Evolutionary conservation across 768 basidiomycete genomes (phyloP), one percentile per base, ranked within the genome.

Genomic region (Amanita inopinata): DNA sequence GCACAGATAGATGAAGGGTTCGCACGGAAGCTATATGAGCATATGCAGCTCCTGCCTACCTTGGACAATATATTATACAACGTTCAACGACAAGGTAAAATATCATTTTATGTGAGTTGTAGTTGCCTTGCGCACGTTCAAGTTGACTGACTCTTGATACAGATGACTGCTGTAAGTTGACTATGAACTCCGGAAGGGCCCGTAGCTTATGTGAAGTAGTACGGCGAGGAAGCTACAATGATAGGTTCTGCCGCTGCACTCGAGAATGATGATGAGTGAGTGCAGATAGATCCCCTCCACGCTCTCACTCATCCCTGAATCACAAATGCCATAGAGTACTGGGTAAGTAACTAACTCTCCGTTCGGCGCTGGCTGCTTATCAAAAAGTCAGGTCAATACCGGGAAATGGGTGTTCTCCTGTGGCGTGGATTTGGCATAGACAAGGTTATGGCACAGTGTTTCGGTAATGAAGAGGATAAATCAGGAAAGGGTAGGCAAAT

Each of bases 41-140:
- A 80, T 45, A 90, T 89, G 83, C 73, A 75, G 43, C 67, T 87
- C 22, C 63, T 89, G 42, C 92, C 92, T 0, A 77, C 80, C 30
- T 64, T 93, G 57, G 92, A 96, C 63, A 91, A 80, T 50, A 67
- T 94, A 25, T 69, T 97, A 11, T 87, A 91, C 61, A 92, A 92
- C 52, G 79, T 92, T 6, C 92, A 97, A 56, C 76, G 92, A 5
- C 92, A 97, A 59, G 92, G 92, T 19, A 89, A 88, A 61, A 89
- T 89, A 51, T 85, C 84, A 3, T 91, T 90, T 60, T 91, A 89
- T 57, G 89, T 87, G 56, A 53, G 82, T 64, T 43, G 46, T 34
- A 40, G 6, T 35, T 36, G 1, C 22, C 25, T 11, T 46, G 15
- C 43, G 6, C 31, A 8, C 25, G 32, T 23, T 10, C 25, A 32